A percentile compares a stretch with the other conserved stretches of the same genome.
Conservation (phyloP, 2,329 filamentous ascomycete species). For the Aspergillus pseudoglaucus region DNA sequence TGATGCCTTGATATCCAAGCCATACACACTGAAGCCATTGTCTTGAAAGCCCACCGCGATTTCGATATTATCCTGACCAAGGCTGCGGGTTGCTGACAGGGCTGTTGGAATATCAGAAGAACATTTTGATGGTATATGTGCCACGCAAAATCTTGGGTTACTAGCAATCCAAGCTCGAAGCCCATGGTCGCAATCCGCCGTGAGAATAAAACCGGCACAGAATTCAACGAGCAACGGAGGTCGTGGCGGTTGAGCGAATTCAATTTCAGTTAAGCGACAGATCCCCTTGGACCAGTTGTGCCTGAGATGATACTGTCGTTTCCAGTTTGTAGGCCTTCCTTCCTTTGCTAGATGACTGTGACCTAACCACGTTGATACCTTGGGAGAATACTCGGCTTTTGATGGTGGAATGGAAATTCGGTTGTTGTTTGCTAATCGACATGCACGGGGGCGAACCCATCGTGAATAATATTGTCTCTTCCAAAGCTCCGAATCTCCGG, state of each 20-base stretch:
- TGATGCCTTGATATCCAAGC: constrained; percentile 43
- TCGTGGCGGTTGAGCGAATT: constrained; percentile 50
- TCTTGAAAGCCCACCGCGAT: constrained; percentile 65
- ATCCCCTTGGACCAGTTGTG: constrained; percentile 86
- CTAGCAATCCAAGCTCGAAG: constrained; percentile 73
- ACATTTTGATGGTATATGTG: constrained; percentile 44
- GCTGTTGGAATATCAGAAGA: constrained; percentile 61
- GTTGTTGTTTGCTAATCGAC: constrained; percentile 64
- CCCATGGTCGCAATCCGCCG: constrained; percentile 62
- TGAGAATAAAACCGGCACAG: constrained; percentile 69
- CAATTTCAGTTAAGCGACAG: constrained; percentile 72
- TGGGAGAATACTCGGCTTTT: constrained; percentile 47
- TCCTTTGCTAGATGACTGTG: constrained; percentile 51
- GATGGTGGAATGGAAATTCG: constrained; percentile 31
- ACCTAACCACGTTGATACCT: constrained; percentile 55
- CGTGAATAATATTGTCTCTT: constrained; percentile 79
- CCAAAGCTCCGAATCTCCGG: constrained; percentile 83
- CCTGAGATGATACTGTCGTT: constrained; percentile 75
- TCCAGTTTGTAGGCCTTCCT: constrained; percentile 64
- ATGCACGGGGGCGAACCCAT: constrained; percentile 75
- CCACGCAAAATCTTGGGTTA: constrained; percentile 53
- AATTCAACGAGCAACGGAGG: constrained; percentile 68
- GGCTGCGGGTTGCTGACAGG: constrained; percentile 38
- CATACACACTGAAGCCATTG: constrained; percentile 67
- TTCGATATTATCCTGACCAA: constrained; percentile 45